Conservation (phyloP, 73 alveolate species). For the Paramecium biaurelia region DNA sequence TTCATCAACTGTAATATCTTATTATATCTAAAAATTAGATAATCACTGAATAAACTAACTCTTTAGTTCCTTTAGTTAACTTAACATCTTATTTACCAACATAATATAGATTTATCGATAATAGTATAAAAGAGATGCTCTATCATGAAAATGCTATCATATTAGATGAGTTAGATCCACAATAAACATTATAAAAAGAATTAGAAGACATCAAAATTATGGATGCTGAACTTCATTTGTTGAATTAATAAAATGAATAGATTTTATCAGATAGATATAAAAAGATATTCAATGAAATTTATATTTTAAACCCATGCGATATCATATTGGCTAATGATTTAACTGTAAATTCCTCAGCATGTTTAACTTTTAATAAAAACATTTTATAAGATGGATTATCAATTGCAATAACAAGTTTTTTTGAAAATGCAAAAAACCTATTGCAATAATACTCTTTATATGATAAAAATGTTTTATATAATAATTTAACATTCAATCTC, state of each 20-base stretch:
- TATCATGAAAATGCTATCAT: not conserved
- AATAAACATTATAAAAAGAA: not conserved
- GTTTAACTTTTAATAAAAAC: not conserved
- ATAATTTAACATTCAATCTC: not conserved
- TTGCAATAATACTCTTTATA: not conserved
- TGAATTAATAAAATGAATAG: not conserved
- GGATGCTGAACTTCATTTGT: not conserved
- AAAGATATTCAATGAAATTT: not conserved
- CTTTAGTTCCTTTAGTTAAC: not conserved
- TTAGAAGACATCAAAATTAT: not conserved
- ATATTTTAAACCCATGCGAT: not conserved
- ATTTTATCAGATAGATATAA: not conserved
- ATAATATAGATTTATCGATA: not conserved
- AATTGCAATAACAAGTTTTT: slow-evolving; percentile 26
- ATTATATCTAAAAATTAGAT: not conserved
- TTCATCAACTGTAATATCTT: not conserved
- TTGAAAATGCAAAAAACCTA: slow-evolving; percentile 20
- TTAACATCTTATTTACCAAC: not conserved
- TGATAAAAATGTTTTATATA: not conserved
- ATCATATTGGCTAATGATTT: not conserved
- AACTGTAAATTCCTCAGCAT: not conserved
- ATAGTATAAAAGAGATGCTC: not conserved
- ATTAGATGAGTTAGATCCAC: not conserved
- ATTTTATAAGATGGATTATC: slow-evolving; percentile 25
- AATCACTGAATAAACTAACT: not conserved